Evolutionary conservation across 2,329 filamentous ascomycete genomes (phyloP).

Genomic region (Myotisia sp.): DNA sequence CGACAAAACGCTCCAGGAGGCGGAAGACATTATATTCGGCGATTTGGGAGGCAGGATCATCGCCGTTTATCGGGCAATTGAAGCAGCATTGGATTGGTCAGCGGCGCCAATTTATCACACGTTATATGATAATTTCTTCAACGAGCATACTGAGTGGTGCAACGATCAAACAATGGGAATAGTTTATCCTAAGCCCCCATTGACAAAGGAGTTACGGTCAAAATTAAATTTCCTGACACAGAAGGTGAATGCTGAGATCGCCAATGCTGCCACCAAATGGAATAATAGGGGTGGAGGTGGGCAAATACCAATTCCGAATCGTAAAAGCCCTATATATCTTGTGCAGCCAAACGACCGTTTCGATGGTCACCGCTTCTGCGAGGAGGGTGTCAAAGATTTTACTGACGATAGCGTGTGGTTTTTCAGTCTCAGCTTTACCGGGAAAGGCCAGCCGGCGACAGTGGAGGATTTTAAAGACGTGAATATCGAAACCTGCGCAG

Average conservation of each 20-base stretch:
- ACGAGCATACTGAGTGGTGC: background rate
- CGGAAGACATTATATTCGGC: background rate
- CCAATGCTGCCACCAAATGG: background rate
- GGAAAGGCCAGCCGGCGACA: no score
- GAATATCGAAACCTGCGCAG: background rate
- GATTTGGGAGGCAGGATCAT: background rate
- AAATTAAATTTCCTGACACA: background rate
- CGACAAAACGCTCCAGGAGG: background rate
- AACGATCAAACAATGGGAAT: constrained; percentile 1
- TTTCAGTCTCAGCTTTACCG: background rate
- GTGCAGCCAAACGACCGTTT: background rate
- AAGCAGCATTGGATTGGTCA: background rate
- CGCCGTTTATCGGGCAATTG: background rate
- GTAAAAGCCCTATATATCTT: background rate
- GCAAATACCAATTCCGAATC: background rate
- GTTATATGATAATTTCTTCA: background rate
- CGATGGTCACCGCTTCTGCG: background rate
- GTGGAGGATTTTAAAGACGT: background rate
- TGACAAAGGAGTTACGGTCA: constrained; percentile 1
- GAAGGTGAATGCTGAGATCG: background rate
- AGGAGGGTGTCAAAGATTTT: background rate
- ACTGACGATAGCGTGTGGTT: background rate
- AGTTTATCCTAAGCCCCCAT: background rate
- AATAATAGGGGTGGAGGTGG: background rate
- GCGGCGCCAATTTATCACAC: background rate